These are phyloP conservation scores for Chlorencoelia australis DNA, from an alignment of 2,329 filamentous ascomycete genomes.

Conservation along the genomic window DNA sequence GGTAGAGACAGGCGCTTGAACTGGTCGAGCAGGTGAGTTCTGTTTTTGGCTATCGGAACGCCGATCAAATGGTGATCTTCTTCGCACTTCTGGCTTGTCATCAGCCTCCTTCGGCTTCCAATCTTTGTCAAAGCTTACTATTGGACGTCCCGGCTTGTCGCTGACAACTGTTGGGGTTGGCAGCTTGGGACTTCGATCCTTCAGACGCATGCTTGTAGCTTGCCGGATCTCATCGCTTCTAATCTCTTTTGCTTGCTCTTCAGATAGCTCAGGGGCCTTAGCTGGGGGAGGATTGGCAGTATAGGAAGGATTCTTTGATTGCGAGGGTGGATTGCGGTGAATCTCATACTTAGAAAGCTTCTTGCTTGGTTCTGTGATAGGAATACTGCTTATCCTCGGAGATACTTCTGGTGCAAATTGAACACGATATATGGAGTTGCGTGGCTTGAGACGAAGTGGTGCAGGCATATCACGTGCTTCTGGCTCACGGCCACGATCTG, in stretches of 20 bases:
- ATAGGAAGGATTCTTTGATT: conserved; percentile 74
- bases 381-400: conserved; percentile 34
- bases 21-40: conserved; percentile 19
- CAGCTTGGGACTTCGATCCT: conserved; percentile 76
- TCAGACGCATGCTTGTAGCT: conserved; percentile 81
- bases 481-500: conserved; percentile 17
- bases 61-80: conserved; percentile 24
- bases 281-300: conserved; percentile 47
- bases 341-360: conserved; percentile 54
- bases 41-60: conserved; percentile 17
- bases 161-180: conserved; percentile 87
- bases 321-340: conserved; percentile 71
- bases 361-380: conserved; percentile 32
- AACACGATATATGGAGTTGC: conserved; percentile 56
- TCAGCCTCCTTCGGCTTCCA: conserved; percentile 63
- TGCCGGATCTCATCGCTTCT: conserved; percentile 79
- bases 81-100: conserved; percentile 47
- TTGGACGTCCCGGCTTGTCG: conserved; percentile 79
- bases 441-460: conserved; percentile 47
- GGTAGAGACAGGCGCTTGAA: conserved; percentile 21
- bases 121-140: conserved; percentile 89
- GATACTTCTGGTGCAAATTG: conserved; percentile 34
- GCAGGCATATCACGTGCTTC: conserved; percentile 28
- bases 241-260: conserved; percentile 51
- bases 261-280: conserved; percentile 30